Base-by-base conservation (phyloP, 139 green algal genomes). In the Chlamydomonas sp. region DNA sequence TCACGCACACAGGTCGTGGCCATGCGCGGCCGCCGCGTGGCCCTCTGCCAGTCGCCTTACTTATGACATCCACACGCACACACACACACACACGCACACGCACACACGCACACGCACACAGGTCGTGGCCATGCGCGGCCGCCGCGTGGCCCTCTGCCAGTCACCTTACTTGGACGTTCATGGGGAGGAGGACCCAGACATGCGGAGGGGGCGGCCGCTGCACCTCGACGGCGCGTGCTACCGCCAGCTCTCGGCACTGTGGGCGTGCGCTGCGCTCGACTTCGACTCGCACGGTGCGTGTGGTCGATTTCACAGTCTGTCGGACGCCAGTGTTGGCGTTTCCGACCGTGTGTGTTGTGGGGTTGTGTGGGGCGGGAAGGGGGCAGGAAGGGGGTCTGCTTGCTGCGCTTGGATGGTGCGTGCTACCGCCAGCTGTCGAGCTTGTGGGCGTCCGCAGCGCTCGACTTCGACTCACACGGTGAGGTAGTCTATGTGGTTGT, bases 221-320 rank as follows among this genome's bases (percentile, higher is more conserved):
- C 57, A 69, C 57, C 63, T 81, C 13, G 47, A 73, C 5, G 16
- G 34, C 0, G 39, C 26, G 38, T 72, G 73, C 26, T 77, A 77
- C 39, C 60, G 47, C 3, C 49, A 60, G 33, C 69, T 84, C 5
- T 30, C 57, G 22, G 16, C 33, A 29, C 69, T 84, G 48, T 84
- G 74, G 74, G 58, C 54, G 2, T 34, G 13, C 0, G 50, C 37
- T 2, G 74, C 71, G 20, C 59, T 79, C 24, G 79, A 81, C 24
- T 84, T 79, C 47, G 79, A 84, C 58, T 79, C 74, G 16, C 67
- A 77, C 35, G n/a, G n/a, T n/a, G n/a, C n/a, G n/a, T n/a, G n/a
- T n/a, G n/a, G n/a, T n/a, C n/a, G n/a, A n/a, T n/a, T n/a, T n/a
- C n/a, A n/a, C n/a, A n/a, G n/a, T n/a, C n/a, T n/a, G n/a, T n/a